Evolutionary conservation across 176 grass and related monocot species (phyloP).

Genomic region (Rhipidocladum racemiflorum): DNA sequence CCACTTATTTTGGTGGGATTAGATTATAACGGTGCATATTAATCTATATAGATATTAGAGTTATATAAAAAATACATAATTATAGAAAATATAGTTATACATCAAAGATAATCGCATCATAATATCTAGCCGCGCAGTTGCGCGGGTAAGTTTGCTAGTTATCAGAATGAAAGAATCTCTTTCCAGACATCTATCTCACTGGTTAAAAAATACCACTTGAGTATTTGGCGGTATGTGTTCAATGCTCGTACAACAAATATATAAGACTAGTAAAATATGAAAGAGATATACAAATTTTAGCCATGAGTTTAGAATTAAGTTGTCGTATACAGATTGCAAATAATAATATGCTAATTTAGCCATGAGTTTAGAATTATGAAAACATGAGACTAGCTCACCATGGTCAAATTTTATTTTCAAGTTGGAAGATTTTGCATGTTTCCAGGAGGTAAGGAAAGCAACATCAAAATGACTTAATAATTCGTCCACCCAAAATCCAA

Average conservation of each 20-base stretch:
- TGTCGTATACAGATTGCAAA: not conserved
- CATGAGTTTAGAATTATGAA: not conserved
- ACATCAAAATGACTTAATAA: not conserved
- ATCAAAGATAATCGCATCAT: too few species aligned
- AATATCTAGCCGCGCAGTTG: too few species aligned
- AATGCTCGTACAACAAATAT: not conserved
- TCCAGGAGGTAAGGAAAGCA: not conserved
- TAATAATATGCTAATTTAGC: not conserved
- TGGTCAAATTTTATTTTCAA: not conserved
- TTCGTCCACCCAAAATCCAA: not conserved
- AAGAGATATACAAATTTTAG: too few species aligned
- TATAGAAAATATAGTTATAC: too few species aligned
- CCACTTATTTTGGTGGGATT: too few species aligned
- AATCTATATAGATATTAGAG: too few species aligned
- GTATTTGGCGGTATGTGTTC: not conserved
- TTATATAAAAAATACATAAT: too few species aligned
- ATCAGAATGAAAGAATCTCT: not conserved
- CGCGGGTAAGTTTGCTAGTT: too few species aligned
- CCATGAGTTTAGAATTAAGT: too few species aligned
- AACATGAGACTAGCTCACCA: not conserved
- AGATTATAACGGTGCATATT: too few species aligned
- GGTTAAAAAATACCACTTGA: not conserved
- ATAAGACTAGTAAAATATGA: not conserved
- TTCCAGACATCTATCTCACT: not conserved
- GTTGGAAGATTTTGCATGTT: not conserved